Evolutionary conservation across 1,139 yeast species (phyloP).

Genomic region (Taphrina flavorubra): DNA sequence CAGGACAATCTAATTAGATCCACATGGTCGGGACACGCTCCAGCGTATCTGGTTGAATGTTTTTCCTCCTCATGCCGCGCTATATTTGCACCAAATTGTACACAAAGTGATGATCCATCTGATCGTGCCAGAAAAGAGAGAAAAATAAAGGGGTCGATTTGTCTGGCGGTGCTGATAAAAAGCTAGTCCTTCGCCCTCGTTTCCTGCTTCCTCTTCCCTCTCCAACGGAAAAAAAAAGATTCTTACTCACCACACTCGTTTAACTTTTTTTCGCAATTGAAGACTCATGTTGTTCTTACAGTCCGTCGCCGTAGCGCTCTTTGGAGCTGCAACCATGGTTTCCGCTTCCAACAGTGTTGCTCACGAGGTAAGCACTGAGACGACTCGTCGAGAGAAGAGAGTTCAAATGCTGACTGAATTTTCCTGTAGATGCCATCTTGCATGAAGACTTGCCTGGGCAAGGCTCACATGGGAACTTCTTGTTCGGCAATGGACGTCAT

Average conservation of each 20-base stretch:
- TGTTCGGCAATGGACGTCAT: constrained; percentile 9
- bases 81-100: background rate
- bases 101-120: too few species aligned
- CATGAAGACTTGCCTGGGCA: constrained; percentile 7
- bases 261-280: background rate
- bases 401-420: background rate
- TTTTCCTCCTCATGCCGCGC: background rate
- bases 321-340: constrained; percentile 3
- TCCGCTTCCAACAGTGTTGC: constrained; percentile 6
- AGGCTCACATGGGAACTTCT: background rate
- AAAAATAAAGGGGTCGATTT: too few species aligned
- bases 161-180: background rate
- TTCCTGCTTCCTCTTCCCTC: background rate
- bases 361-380: background rate
- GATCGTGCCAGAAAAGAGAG: too few species aligned
- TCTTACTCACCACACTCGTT: constrained; percentile 6
- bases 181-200: background rate
- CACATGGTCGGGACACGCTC: constrained; percentile 3
- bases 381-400: too few species aligned
- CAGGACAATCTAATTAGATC: constrained; percentile 1
- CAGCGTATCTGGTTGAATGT: constrained; percentile 16
- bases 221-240: background rate
- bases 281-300: constrained; percentile 12
- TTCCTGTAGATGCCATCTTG: constrained; percentile 1
- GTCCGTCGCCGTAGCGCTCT: constrained; percentile 7